A percentile compares a stretch with the other conserved stretches of the same genome.
Evolutionary conservation across 257 asterid genomes (phyloP).

Genomic region (Solanum chilense): DNA sequence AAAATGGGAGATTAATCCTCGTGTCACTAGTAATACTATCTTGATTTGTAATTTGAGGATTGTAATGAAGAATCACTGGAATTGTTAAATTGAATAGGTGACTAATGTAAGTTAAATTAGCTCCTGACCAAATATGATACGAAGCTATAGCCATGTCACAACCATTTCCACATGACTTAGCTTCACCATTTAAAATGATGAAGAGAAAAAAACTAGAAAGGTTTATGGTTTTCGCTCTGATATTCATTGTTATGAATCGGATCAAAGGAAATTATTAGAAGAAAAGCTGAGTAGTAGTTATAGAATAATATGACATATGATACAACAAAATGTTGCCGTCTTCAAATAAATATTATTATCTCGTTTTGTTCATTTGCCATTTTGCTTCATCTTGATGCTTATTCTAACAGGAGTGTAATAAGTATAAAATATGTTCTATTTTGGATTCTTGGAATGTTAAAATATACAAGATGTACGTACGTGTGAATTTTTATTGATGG

Average conservation of each 20-base stretch:
- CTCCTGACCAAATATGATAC: slow-evolving; percentile 43
- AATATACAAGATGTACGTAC: neutral
- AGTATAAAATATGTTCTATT: neutral
- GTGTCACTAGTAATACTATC: slow-evolving; percentile 27
- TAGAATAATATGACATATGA: slow-evolving; percentile 17
- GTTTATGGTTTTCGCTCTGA: slow-evolving; percentile 1
- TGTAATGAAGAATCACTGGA: slow-evolving; percentile 30
- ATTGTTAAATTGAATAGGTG: slow-evolving; percentile 24
- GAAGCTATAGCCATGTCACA: slow-evolving; percentile 67
- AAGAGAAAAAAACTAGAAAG: neutral
- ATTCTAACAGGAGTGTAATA: neutral
- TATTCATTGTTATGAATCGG: slow-evolving; percentile 9
- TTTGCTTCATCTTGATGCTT: neutral
- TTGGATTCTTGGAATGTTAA: neutral
- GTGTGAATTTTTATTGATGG: neutral
- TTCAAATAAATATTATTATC: neutral
- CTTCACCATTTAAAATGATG: slow-evolving; percentile 16
- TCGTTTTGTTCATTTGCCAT: neutral
- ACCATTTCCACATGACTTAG: slow-evolving; percentile 41
- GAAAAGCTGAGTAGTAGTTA: neutral
- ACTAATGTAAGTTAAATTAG: slow-evolving; percentile 55
- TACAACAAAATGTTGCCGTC: slow-evolving; percentile 17
- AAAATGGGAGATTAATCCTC: slow-evolving; percentile 51
- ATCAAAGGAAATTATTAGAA: neutral
- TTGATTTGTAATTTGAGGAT: slow-evolving; percentile 21